Base-by-base conservation (phyloP, 164 flowering plant genomes). In the Vitis vinifera region DNA sequence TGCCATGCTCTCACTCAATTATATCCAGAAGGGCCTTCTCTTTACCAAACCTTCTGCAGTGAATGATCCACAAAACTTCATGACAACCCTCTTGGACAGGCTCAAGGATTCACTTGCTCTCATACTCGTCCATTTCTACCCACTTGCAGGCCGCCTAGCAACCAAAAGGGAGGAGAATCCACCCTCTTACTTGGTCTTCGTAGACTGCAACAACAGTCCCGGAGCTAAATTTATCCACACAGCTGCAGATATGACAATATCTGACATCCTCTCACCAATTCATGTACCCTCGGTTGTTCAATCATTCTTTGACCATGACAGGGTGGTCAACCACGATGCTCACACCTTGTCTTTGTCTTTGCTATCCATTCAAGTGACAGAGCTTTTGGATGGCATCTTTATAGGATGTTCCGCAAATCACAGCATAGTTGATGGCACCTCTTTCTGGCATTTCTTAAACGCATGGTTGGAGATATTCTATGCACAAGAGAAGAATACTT, bases 1-100 rank as follows among this genome's bases (percentile, higher is more conserved):
- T 0, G 65, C 70, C 19, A 71, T 85, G 80, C 78, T 88, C 59
- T 75, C 87, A 12, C 68, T 51, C 0, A 74, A 83, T 15, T 81
- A 80, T 67, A 88, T 88, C 67, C 92, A 88, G 60, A 83, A 81
- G 62, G 92, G 90, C 12, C 85, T 82, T 55, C 82, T 86, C 65
- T 88, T 79, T 67, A 15, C 56, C 68, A 82, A 78, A 50, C 85
- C 83, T 14, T 70, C 77, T 0, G 51, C 27, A 1, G 5, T 51
- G 1, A 52, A 55, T 2, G 59, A 72, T 3, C 57, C 55, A 9
- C 19, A 37, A 2, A 31, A 31, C n/a, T 56, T 70, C 70, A 72
- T 65, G 1, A 6, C 65, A 0, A 19, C 69, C 51, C 68, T 80
- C 66, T 48, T 85, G 31, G 62, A 62, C 29, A 76, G 37, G 52